Evolutionary conservation across 352 stramenopile genomes (phyloP), one percentile per base, ranked within the genome.

Genomic region (Globisporangium middletonii): DNA sequence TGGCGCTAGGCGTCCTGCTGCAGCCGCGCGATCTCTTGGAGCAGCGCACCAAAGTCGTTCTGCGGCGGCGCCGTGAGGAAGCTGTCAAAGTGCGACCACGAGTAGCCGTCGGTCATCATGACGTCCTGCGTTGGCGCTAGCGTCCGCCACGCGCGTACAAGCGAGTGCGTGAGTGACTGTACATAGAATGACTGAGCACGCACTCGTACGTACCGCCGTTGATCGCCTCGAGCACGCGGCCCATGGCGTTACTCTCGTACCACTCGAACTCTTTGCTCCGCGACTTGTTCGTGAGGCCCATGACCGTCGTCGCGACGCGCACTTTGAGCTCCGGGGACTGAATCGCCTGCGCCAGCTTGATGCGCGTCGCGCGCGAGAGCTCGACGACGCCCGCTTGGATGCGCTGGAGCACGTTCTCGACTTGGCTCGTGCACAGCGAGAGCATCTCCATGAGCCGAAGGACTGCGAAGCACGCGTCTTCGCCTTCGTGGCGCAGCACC

Each of bases 391-490:
- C 75, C 5, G 64, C 78, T 51, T 88, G 77, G 27, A 94, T 69
- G 12, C 75, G 77, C 49, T 92, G 81, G 6, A 92, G 58, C 15
- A 79, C 79, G 48, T 92, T 94, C 7, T 89, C 60, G 53, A 81
- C 68, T 51, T 94, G 82, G 33, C 84, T 80, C 0, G 78, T 88
- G 65, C 83, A 88, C 49, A 84, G 30, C 15, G 83, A 87, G 9
- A 94, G 60, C 82, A 94, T 91, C 59, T 94, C 84, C 19, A 94
- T 75, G 16, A 94, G 62, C 8, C 80, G 84, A 42, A 89, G 61
- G 5, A 74, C 70, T 11, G 84, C 72, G 47, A 89, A 48, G 49
- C 82, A 92, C 12, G 79, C 62, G 37, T 86, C 76, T 43, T 88
- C 67, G 33, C 69, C 80, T 62, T 94, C 82, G 4, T 59, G 62